phyloP scores from a whole-genome alignment of 2,329 filamentous ascomycete genomes.

The Stagonosporopsis rhizophila region DNA sequence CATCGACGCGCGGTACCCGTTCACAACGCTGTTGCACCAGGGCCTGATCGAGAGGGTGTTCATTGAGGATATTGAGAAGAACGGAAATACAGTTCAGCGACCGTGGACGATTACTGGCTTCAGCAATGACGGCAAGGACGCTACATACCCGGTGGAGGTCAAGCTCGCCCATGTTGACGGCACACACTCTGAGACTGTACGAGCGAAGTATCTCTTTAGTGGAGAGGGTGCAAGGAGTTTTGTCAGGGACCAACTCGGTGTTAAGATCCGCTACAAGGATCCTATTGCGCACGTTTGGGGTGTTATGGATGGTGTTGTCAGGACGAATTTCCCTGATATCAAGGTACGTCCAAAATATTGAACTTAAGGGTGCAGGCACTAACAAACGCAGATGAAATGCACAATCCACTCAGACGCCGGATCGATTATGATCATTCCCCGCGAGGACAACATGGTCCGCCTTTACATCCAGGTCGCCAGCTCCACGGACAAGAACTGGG shows the following conservation, averaged over 20 bases:
- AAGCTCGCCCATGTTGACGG: slow-evolving; percentile 79
- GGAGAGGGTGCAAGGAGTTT: slow-evolving; percentile 69
- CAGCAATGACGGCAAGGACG: slow-evolving; percentile 65
- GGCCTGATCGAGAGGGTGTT: slow-evolving; percentile 69
- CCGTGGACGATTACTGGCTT: slow-evolving; percentile 70
- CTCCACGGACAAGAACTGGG: slow-evolving; percentile 66
- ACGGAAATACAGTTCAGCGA: slow-evolving; percentile 62
- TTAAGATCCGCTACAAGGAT: slow-evolving; percentile 70
- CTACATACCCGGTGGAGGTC: slow-evolving; percentile 82
- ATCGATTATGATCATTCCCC: slow-evolving; percentile 69
- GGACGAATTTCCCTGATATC: slow-evolving; percentile 69
- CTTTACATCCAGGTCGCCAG: slow-evolving; percentile 67
- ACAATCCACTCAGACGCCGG: slow-evolving; percentile 71
- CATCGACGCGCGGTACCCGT: slow-evolving; percentile 70
- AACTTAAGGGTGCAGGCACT: slow-evolving; percentile 5
- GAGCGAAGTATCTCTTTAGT: slow-evolving; percentile 68
- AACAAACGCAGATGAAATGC: slow-evolving; percentile 63
- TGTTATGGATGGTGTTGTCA: slow-evolving; percentile 70
- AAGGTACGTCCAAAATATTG: slow-evolving; percentile 52
- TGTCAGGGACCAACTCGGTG: slow-evolving; percentile 67
- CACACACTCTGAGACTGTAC: slow-evolving; percentile 68
- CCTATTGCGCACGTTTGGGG: slow-evolving; percentile 70
- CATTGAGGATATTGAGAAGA: slow-evolving; percentile 66
- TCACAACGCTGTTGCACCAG: slow-evolving; percentile 68
- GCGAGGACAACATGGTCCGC: slow-evolving; percentile 63